Base-by-base conservation (phyloP, 2,329 filamentous ascomycete species). In the Exophiala phaeomuriformis region DNA sequence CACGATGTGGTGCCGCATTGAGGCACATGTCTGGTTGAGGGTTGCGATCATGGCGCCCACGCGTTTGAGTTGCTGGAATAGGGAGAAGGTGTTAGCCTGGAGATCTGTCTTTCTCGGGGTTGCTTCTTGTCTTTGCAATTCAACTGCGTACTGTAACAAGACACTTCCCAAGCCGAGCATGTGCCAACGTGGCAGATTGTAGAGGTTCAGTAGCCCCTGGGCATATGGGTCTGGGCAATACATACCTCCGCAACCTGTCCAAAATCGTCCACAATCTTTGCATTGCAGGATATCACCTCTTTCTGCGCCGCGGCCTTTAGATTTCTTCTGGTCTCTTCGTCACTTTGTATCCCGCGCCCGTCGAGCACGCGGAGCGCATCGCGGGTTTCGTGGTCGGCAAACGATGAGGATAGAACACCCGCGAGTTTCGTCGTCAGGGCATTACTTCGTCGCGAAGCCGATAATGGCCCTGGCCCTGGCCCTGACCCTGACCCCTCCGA, bases 251-350 rank as follows among this genome's bases (percentile, higher is more conserved):
- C 88, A 60, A 98, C 89, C 51, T 83, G 79, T 35, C 90, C 88
- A 71, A 97, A 97, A 66, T 95, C 89, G 50, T 81, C 77, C 54
- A 97, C 82, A 59, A 97, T 87, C 60, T 88, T 82, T 47, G 87
- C 90, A 80, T 97, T 96, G 71, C 86, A 90, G 60, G 91, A 82
- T 52, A 97, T 90, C 36, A 96, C 87, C 66, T 97, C 90, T 68
- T 86, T 91, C 67, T 97, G 90, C 3, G 60, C 61, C 49, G 55
- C 53, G 7, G 60, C 52, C 39, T 90, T 83, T 10, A 97, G 72
- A 54, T 88, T 84, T 4, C 91, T 82, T 48, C 93, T 80, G 2
- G 84, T 85, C 61, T 90, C 86, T 6, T 87, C 78, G 8, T 82
- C 88, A 66, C 95, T 96, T 51, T 78, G 74, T 9, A 90, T 69